Base-by-base conservation (phyloP, 164 flowering plant species). In the Berberis thunbergii region DNA sequence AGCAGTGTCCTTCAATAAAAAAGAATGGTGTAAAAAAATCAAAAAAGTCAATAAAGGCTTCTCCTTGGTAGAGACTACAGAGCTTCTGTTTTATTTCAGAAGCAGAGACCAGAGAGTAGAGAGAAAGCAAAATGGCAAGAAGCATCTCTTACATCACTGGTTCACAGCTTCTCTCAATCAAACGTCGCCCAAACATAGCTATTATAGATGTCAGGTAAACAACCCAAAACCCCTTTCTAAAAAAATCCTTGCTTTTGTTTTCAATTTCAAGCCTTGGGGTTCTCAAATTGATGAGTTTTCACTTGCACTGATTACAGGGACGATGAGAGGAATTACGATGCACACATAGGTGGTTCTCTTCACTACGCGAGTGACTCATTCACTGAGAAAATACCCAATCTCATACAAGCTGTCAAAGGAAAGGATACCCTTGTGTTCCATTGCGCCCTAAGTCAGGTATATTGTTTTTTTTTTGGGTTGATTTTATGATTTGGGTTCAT, bases 351-450 rank as follows among this genome's bases (percentile, higher is more conserved):
- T 4, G 99, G 97, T 11, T 94, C 99, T 43, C 75, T 94, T 54
- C 97, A 94, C 75, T 86, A 74, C 64, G 84, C 96, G 0, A 94
- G 93, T 44, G 83, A 67, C 39, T 73, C 78, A 10, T 94, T 94
- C 76, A 64, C 75, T n/a, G 87, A 89, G 44, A 86, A 78, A 67
- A 76, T 94, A 55, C 79, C 96, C 3, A 72, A 72, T 65, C 82
- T 94, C 26, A 65, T 86, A 57, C 81, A 87, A 49, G 75, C 81
- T 3, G 89, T 85, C 53, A 81, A 86, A 63, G 96, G 88, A 26
- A 94, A 89, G 69, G 99, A 94, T 53, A 91, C 99, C 73, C 87
- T 94, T 64, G 96, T 94, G 49, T 94, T 94, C 73, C 99, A 94
- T 57, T 94, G 99, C 62, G 97, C 97, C 65, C 84, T 94, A 6